A percentile compares a stretch with the other conserved stretches of the same genome.
Evolutionary conservation across 305 asterid species (phyloP).

Genomic region (Fraxinus latifolia): DNA sequence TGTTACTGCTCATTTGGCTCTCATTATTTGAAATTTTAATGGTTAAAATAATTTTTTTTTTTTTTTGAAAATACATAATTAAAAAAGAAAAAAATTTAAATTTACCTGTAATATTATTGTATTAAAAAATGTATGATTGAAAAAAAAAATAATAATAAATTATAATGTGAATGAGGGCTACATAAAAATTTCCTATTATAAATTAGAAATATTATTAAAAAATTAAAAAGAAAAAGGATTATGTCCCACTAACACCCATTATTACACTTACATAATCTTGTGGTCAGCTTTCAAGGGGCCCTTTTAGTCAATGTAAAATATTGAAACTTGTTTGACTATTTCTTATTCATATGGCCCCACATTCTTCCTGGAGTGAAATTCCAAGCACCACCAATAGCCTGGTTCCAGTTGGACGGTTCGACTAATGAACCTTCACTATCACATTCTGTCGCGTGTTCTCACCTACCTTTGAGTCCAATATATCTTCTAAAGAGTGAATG

Average conservation of each 20-base stretch:
- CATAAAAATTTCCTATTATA: too few relatives aligned
- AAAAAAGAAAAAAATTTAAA: too few relatives aligned
- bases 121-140: too few relatives aligned
- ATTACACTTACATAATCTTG: not conserved
- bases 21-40: too few relatives aligned
- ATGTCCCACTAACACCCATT: not conserved
- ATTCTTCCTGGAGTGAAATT: constrained; percentile 31
- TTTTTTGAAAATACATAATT: too few relatives aligned
- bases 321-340: constrained; percentile 51
- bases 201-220: not conserved
- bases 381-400: constrained; percentile 46
- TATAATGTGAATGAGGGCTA: too few relatives aligned
- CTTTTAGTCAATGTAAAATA: constrained; percentile 52
- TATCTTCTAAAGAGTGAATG: fast-evolving
- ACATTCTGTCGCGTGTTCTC: not conserved
- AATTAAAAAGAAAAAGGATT: not conserved
- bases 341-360: constrained; percentile 23
- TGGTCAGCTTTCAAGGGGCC: constrained; percentile 35
- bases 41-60: too few relatives aligned
- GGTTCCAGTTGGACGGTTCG: constrained; percentile 34
- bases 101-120: too few relatives aligned
- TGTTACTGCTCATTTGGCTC: too few relatives aligned
- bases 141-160: too few relatives aligned
- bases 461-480: not conserved
- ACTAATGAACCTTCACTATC: constrained; percentile 15